phyloP scores from a whole-genome alignment of 768 basidiomycete genomes.

The Rossbeevera mucosa region DNA sequence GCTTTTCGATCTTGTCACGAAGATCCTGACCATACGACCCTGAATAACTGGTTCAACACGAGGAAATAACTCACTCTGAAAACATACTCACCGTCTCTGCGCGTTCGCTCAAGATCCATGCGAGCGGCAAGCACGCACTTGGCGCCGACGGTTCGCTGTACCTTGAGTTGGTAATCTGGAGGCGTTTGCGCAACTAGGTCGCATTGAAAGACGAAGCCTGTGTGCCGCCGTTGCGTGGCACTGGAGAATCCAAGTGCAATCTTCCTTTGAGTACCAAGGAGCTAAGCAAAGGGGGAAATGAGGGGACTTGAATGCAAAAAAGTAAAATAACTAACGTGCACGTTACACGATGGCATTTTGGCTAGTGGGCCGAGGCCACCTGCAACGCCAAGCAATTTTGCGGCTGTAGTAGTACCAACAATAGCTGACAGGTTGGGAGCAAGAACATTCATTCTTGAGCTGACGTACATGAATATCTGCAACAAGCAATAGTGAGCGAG shows the following conservation, averaged over 20 bases:
- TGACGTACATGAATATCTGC: slow-evolving; percentile 98
- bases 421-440: slow-evolving; percentile 98
- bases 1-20: slow-evolving; percentile 87
- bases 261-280: slow-evolving; percentile 91
- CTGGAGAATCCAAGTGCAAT: slow-evolving; percentile 91
- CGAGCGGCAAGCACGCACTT: slow-evolving; percentile 87
- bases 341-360: slow-evolving; percentile 94
- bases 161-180: slow-evolving; percentile 83
- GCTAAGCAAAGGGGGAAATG: slow-evolving; percentile 40
- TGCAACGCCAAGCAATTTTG: slow-evolving; percentile 95
- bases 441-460: slow-evolving; percentile 96
- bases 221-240: slow-evolving; percentile 82
- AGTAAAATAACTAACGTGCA: slow-evolving; percentile 59
- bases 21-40: slow-evolving; percentile 78
- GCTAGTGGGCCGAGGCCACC: slow-evolving; percentile 87
- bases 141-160: slow-evolving; percentile 90
- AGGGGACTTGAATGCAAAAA: neutral
- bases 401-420: slow-evolving; percentile 97
- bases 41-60: slow-evolving; percentile 22
- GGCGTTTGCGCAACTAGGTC: slow-evolving; percentile 83
- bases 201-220: slow-evolving; percentile 95
- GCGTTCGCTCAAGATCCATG: slow-evolving; percentile 87
- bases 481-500: slow-evolving; percentile 1
- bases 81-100: slow-evolving; percentile 64
- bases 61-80: neutral